These are phyloP conservation scores for Phytophthora hibernalis DNA, from an alignment of 352 stramenopile species.

Conservation along the genomic window DNA sequence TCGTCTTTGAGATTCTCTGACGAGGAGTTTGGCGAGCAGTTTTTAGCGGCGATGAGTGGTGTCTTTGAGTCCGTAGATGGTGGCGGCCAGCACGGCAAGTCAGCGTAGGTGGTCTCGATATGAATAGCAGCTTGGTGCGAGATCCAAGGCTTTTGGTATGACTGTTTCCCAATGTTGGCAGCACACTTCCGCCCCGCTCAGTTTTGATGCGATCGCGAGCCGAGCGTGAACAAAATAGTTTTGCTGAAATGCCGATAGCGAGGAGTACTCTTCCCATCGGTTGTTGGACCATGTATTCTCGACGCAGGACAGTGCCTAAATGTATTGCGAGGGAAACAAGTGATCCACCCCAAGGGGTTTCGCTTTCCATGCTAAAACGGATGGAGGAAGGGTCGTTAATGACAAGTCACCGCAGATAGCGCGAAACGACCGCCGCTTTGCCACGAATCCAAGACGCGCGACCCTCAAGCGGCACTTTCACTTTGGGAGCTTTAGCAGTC, in stretches of 20 bases:
- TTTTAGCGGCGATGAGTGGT: conserved; percentile 55
- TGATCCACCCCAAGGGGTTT: conserved; percentile 16
- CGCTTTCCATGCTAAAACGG: conserved; percentile 18
- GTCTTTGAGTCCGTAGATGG: conserved; percentile 29
- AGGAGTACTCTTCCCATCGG: conserved; percentile 4
- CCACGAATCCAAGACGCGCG: conserved; percentile 18
- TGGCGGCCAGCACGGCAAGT: conserved; percentile 18
- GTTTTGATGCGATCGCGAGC: not conserved
- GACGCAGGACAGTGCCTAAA: not conserved
- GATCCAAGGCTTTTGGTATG: not conserved
- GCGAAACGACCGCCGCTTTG: conserved; percentile 39
- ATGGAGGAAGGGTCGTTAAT: conserved; percentile 19
- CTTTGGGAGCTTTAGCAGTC: conserved; percentile 25
- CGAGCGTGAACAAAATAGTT: not conserved
- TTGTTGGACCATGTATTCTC: not conserved
- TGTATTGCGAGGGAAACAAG: not conserved
- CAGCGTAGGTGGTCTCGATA: conserved; percentile 25
- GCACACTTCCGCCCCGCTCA: not conserved
- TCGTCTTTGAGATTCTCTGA: conserved; percentile 79
- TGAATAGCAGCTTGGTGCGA: conserved; percentile 21
- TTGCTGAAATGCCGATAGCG: not conserved
- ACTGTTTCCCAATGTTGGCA: not conserved
- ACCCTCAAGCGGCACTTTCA: conserved; percentile 29
- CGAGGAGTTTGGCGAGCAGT: conserved; percentile 67
- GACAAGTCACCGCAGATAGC: too few species aligned